phyloP scores from a whole-genome alignment of 345 rosid genomes.

The Triadica sebifera region DNA sequence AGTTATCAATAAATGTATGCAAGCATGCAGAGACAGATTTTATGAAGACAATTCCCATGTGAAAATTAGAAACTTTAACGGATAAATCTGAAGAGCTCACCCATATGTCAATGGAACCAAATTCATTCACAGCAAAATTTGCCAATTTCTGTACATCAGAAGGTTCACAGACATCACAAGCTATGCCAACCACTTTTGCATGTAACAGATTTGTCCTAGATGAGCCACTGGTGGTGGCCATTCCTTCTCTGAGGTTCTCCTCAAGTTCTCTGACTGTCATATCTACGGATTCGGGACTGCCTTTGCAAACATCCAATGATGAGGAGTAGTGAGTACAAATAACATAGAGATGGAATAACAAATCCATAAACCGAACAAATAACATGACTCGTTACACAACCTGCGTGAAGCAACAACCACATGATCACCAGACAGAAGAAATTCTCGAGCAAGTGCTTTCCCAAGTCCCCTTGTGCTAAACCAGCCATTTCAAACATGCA shows the following conservation, averaged over 20 bases:
- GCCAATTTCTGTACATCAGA: slow-evolving; percentile 71
- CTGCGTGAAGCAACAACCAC: slow-evolving; percentile 91
- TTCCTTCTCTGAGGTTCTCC: slow-evolving; percentile 69
- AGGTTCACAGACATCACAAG: slow-evolving; percentile 77
- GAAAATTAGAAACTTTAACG: neutral
- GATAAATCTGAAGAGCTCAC: slow-evolving; percentile 37
- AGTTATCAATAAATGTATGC: neutral
- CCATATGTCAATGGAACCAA: slow-evolving; percentile 87
- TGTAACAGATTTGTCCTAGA: slow-evolving; percentile 44
- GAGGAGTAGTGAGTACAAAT: slow-evolving; percentile 13
- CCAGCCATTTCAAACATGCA: slow-evolving; percentile 23
- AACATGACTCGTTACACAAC: slow-evolving; percentile 30
- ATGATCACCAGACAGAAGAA: slow-evolving; percentile 87
- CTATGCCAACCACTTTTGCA: slow-evolving; percentile 81
- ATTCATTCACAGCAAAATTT: slow-evolving; percentile 62
- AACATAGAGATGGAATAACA: neutral
- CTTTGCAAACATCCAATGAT: slow-evolving; percentile 25
- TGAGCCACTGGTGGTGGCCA: slow-evolving; percentile 41
- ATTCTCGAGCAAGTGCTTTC: slow-evolving; percentile 94
- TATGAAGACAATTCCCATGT: neutral
- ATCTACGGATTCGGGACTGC: slow-evolving; percentile 73
- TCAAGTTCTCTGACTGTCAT: slow-evolving; percentile 77
- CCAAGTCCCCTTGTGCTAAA: slow-evolving; percentile 87
- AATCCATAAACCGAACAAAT: neutral
- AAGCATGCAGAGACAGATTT: too few species aligned